phyloP scores from a whole-genome alignment of 2,329 filamentous ascomycete species.

The Cordyceps pruinosa region DNA sequence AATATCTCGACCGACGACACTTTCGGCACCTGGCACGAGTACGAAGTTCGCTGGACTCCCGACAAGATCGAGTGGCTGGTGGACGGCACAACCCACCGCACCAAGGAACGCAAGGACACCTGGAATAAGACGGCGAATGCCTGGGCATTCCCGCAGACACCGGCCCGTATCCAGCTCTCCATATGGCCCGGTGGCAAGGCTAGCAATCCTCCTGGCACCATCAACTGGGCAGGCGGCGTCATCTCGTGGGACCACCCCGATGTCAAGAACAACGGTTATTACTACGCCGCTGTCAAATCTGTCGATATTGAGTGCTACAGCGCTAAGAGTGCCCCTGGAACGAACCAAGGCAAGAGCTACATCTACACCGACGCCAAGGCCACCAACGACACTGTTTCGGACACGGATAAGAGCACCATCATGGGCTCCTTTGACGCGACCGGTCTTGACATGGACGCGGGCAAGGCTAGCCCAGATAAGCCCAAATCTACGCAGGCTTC shows the following conservation, averaged over 20 bases:
- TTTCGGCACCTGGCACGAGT: slow-evolving; percentile 74
- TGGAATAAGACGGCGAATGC: slow-evolving; percentile 78
- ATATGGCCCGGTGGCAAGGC: slow-evolving; percentile 88
- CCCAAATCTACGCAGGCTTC: slow-evolving; percentile 16
- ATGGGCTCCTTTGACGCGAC: slow-evolving; percentile 76
- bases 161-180: slow-evolving; percentile 83
- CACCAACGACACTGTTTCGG: slow-evolving; percentile 70
- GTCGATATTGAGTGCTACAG: slow-evolving; percentile 85
- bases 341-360: slow-evolving; percentile 65
- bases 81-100: slow-evolving; percentile 71
- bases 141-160: slow-evolving; percentile 87
- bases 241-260: slow-evolving; percentile 74
- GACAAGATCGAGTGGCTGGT: slow-evolving; percentile 82
- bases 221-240: slow-evolving; percentile 83
- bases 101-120: slow-evolving; percentile 67
- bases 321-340: slow-evolving; percentile 52
- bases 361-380: slow-evolving; percentile 58
- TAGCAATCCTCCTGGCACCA: slow-evolving; percentile 74
- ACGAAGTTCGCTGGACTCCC: slow-evolving; percentile 88
- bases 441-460: slow-evolving; percentile 62
- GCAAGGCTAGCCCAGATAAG: slow-evolving; percentile 22
- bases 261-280: slow-evolving; percentile 78
- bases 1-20: slow-evolving; percentile 68
- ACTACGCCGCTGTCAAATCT: slow-evolving; percentile 72
- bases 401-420: slow-evolving; percentile 67